Base-by-base conservation (phyloP, 1,284 basidiomycete genomes). In the Lignosus rhinocerotis region DNA sequence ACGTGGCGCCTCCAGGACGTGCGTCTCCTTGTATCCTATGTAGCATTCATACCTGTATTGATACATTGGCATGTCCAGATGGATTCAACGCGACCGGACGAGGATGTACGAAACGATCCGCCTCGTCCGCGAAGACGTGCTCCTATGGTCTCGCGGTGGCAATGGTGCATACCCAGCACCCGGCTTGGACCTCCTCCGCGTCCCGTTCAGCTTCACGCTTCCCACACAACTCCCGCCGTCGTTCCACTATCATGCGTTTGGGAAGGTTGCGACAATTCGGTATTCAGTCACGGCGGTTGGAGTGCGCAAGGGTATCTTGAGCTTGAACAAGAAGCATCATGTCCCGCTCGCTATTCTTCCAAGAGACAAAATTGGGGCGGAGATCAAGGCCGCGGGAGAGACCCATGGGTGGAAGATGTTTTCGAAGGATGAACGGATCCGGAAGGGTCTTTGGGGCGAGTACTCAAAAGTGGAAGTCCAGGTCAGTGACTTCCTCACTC, bases 121-220 rank as follows among this genome's bases (percentile, higher is more conserved):
- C 5, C 56, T 69, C 43, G 49, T 64, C 9, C 42, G 49, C 17
- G 43, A 62, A 6, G 55, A 63, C 33, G 38, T 31, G n/a, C 45
- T 53, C 3, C 14, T 68, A 7, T 71, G 70, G 70, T 56, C 58
- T 4, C 59, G 62, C 6, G 56, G 64, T n/a, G 21, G 49, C 32
- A 4, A 25, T 11, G 36, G 36, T n/a, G 43, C 50, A 1, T 67
- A 64, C 36, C 64, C 69, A 0, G 43, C 59, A 1, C 57, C 69
- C 1, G 67, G 54, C 21, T 55, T 63, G 1, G 51, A 66, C 48
- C 45, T 59, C 48, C 53, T 71, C 31, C 51, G 48, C 17, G 14
- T 70, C 9, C 70, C 66, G 3, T 71, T 70, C 53, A 21, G 47
- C 8, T 64, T 69, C 56, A 31, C n/a, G 1, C 64, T 71, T 3